Evolutionary conservation across 176 grass and related monocot genomes (phyloP).

Genomic region (Bolboschoenus planiculmis): DNA sequence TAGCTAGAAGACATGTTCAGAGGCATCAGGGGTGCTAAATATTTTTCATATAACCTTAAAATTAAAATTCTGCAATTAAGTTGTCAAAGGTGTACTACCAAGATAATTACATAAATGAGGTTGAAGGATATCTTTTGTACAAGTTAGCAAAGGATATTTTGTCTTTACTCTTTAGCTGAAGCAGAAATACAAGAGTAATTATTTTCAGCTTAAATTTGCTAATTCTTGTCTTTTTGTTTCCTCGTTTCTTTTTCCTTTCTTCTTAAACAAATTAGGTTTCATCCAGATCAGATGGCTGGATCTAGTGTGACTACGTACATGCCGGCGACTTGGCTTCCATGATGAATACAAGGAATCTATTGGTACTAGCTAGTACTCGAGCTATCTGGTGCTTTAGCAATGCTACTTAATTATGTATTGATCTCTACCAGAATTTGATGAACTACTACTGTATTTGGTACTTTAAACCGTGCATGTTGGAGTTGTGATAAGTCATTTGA

Average conservation of each 20-base stretch:
- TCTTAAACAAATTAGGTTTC: constrained; percentile 37
- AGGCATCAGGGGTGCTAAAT: no score
- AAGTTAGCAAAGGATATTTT: neutral
- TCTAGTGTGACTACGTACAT: constrained; percentile 72
- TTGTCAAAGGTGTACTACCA: neutral
- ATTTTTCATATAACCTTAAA: no score
- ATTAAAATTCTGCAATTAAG: neutral
- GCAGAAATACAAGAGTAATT: neutral
- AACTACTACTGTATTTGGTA: neutral
- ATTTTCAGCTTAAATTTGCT: neutral
- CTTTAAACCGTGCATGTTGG: neutral
- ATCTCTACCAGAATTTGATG: constrained; percentile 2
- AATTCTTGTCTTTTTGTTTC: neutral
- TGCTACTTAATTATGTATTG: neutral
- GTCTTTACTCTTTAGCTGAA: neutral
- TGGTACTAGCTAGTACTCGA: neutral
- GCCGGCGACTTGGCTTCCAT: constrained; percentile 71
- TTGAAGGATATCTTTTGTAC: neutral
- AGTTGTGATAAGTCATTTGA: neutral
- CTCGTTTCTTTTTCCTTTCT: neutral
- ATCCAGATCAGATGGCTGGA: constrained; percentile 67
- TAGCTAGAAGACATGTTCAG: no score
- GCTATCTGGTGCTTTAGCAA: neutral
- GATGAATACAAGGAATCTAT: constrained; percentile 30
- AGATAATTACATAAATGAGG: neutral